These are phyloP conservation scores for Candida michaelii DNA, from an alignment of 805 yeast species.

Conservation along the genomic window DNA sequence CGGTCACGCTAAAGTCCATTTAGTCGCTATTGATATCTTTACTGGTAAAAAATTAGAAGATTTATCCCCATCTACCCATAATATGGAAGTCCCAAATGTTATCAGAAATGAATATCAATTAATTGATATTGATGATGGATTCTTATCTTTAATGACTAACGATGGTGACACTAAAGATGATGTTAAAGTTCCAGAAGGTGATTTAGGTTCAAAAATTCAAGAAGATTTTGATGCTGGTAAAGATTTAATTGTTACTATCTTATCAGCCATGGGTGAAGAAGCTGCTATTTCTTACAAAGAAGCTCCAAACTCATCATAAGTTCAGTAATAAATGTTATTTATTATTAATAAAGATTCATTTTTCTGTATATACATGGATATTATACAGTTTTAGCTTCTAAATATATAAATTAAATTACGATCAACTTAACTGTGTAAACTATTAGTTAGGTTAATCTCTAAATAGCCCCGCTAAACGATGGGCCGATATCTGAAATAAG, in stretches of 20 bases:
- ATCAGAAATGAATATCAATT: conserved; percentile 93
- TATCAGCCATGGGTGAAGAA: conserved; percentile 99
- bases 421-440: too few species aligned
- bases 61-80: conserved; percentile 99
- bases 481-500: too few species aligned
- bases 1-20: conserved; percentile 99
- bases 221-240: conserved; percentile 96
- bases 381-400: conserved; percentile 11
- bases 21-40: conserved; percentile 98
- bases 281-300: conserved; percentile 98
- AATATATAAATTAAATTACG: conserved; percentile 6
- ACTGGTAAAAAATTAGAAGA: conserved; percentile 99
- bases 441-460: too few species aligned
- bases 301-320: conserved; percentile 68
- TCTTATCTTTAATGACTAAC: conserved; percentile 90
- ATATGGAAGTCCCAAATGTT: conserved; percentile 99
- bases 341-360: conserved; percentile 8
- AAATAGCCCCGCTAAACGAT: too few species aligned
- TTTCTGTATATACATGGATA: conserved; percentile 8
- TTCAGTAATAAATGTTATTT: conserved; percentile 3
- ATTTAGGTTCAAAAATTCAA: conserved; percentile 91
- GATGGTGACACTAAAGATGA: conserved; percentile 99
- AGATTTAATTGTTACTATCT: conserved; percentile 94
- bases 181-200: conserved; percentile 97
- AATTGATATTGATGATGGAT: conserved; percentile 98